phyloP scores from a whole-genome alignment of 768 basidiomycete species.

The Trametes cinnabarina region DNA sequence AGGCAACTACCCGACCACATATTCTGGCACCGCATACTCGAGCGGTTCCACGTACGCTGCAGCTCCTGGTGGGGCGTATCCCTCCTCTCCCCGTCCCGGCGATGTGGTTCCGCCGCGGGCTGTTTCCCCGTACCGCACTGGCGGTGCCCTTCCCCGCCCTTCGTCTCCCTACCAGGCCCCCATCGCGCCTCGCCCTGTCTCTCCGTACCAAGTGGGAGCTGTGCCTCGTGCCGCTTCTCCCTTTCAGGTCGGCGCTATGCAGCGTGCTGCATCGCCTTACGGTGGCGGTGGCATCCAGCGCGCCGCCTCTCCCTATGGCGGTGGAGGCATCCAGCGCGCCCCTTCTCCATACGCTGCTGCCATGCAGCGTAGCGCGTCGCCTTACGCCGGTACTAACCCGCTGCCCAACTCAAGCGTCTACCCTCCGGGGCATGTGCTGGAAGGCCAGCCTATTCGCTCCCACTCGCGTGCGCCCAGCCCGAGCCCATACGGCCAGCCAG shows the following conservation, averaged over 20 bases:
- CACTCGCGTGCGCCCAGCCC: conserved; percentile 51
- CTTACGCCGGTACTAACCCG: conserved; percentile 18
- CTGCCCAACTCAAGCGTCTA: conserved; percentile 39
- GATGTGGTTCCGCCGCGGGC: conserved; percentile 12
- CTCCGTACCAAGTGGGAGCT: conserved; percentile 9
- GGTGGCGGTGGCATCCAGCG: conserved; percentile 16
- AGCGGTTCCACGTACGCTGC: conserved; percentile 10
- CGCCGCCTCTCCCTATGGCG: conserved; percentile 24
- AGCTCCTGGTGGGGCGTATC: conserved; percentile 18
- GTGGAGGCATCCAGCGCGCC: conserved; percentile 18
- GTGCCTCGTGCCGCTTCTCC: conserved; percentile 9
- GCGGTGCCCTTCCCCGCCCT: conserved; percentile 15
- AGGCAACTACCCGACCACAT: conserved; percentile 6
- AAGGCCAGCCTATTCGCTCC: conserved; percentile 46
- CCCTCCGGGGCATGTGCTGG: conserved; percentile 41
- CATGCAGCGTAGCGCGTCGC: conserved; percentile 23
- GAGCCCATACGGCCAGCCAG: conserved; percentile 41
- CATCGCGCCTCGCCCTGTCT: conserved; percentile 16
- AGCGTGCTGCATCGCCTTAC: conserved; percentile 22
- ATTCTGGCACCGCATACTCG: not conserved
- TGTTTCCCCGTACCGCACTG: conserved; percentile 21
- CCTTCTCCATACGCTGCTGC: conserved; percentile 30
- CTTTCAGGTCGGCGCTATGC: conserved; percentile 1
- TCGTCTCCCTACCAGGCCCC: conserved; percentile 19
- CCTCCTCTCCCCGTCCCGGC: conserved; percentile 19